phyloP scores from a whole-genome alignment of 1,139 yeast genomes.

The Arxiozyma heterogenica region DNA sequence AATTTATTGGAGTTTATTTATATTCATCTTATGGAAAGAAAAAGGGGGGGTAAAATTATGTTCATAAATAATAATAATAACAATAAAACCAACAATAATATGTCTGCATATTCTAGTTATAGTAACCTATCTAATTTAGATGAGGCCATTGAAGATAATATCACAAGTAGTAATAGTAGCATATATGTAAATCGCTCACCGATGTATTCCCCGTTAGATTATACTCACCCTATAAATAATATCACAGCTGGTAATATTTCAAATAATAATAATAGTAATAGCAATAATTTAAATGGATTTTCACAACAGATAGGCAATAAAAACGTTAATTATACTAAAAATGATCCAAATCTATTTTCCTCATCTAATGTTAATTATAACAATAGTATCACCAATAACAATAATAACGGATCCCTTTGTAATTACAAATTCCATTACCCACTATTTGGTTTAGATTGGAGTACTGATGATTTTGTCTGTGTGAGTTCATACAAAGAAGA shows the following conservation, averaged over 20 bases:
- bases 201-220: slow-evolving; percentile 26
- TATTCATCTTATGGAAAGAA: not conserved
- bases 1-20: too few relatives aligned
- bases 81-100: not conserved
- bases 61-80: not conserved
- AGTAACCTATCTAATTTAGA: not conserved
- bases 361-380: not conserved
- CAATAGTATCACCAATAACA: not conserved
- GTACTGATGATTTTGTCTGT: slow-evolving; percentile 25
- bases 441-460: slow-evolving; percentile 29
- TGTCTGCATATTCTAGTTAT: not conserved
- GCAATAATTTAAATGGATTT: not conserved
- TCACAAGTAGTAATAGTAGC: slow-evolving; percentile 3
- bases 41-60: not conserved
- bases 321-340: not conserved
- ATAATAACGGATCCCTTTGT: slow-evolving; percentile 13
- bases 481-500: slow-evolving; percentile 31
- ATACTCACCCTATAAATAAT: slow-evolving; percentile 3
- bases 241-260: not conserved
- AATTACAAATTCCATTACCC: slow-evolving; percentile 25
- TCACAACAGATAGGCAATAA: not conserved
- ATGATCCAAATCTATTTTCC: not conserved
- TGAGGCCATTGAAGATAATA: slow-evolving; percentile 5
- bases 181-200: slow-evolving; percentile 19
- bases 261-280: not conserved